These are phyloP conservation scores for Hericium rajendrae DNA, from an alignment of 768 basidiomycete species.

Conservation along the genomic window DNA sequence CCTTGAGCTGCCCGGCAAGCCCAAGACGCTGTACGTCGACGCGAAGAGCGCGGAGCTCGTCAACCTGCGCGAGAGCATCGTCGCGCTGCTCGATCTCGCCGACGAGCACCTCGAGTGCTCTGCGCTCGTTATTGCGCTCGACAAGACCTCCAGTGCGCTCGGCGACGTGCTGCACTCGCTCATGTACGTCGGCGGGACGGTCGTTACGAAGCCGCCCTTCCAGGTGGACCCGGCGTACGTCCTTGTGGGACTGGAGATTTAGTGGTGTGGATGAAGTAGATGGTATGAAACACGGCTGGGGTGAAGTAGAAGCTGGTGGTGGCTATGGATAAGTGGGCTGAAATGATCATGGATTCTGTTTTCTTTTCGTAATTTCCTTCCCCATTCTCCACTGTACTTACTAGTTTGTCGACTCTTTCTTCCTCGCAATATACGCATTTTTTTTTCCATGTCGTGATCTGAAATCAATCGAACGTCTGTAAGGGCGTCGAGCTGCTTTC, in stretches of 20 bases:
- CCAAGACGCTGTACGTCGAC: constrained; percentile 77
- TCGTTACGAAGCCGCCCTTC: constrained; percentile 76
- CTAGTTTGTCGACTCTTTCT: too few species aligned
- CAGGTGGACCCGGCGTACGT: constrained; percentile 68
- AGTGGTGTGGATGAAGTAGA: background rate
- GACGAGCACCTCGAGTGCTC: constrained; percentile 75
- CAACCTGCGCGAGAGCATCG: constrained; percentile 78
- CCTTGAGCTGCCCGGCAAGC: constrained; percentile 57
- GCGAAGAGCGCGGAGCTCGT: constrained; percentile 75
- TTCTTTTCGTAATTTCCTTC: too few species aligned
- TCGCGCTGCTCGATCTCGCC: constrained; percentile 79
- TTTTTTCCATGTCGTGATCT: too few species aligned
- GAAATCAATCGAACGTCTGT: too few species aligned
- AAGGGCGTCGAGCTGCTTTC: too few species aligned
- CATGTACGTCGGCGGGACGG: constrained; percentile 86
- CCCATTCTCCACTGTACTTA: too few species aligned
- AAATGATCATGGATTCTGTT: too few species aligned
- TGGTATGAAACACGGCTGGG: too few species aligned
- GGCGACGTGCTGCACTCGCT: constrained; percentile 76
- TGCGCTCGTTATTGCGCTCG: constrained; percentile 71
- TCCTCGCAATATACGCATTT: too few species aligned
- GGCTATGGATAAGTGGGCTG: too few species aligned
- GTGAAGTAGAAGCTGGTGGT: too few species aligned
- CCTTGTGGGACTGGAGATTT: constrained; percentile 77
- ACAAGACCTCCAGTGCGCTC: constrained; percentile 60